Percentiles rank a stretch among this genome's conserved stretches.
These are phyloP conservation scores for Nemania diffusa DNA, from an alignment of 2,329 filamentous ascomycete species.

Conservation along the genomic window DNA sequence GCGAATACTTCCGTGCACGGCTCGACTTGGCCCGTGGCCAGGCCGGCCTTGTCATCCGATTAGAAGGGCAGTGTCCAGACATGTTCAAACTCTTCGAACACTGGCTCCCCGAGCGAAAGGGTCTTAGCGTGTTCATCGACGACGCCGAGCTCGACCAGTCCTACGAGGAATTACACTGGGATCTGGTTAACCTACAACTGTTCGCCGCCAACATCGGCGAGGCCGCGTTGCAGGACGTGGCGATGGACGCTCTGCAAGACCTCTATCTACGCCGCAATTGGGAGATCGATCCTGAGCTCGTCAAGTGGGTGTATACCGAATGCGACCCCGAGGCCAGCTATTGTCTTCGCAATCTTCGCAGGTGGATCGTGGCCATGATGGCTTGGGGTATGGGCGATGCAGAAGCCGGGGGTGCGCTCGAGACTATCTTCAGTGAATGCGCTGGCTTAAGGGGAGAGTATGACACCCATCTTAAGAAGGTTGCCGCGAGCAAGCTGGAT, in stretches of 20 bases:
- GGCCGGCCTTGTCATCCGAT: slow-evolving; percentile 39
- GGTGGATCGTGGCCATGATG: slow-evolving; percentile 70
- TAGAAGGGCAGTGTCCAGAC: slow-evolving; percentile 49
- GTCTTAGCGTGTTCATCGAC: slow-evolving; percentile 45
- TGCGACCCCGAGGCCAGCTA: slow-evolving; percentile 61
- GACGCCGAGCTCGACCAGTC: slow-evolving; percentile 39
- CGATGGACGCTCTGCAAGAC: slow-evolving; percentile 69
- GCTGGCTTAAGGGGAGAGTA: slow-evolving; percentile 63
- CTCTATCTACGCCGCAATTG: slow-evolving; percentile 68
- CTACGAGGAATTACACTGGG: slow-evolving; percentile 62
- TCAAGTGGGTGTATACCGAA: slow-evolving; percentile 64
- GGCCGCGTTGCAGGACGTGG: slow-evolving; percentile 63
- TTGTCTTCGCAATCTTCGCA: slow-evolving; percentile 65
- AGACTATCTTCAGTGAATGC: slow-evolving; percentile 56
- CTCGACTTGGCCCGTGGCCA: slow-evolving; percentile 42
- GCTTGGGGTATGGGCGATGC: slow-evolving; percentile 63
- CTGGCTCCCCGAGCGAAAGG: slow-evolving; percentile 48
- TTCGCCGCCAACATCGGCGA: slow-evolving; percentile 65
- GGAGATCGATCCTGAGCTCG: slow-evolving; percentile 64
- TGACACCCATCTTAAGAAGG: slow-evolving; percentile 62
- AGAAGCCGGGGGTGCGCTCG: slow-evolving; percentile 44
- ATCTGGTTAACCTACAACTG: slow-evolving; percentile 66
- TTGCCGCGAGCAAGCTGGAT: slow-evolving; percentile 61
- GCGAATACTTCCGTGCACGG: slow-evolving; percentile 46
- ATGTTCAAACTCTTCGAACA: slow-evolving; percentile 51